These are phyloP conservation scores for Tetrapisispora fleetii DNA, from an alignment of 805 yeast genomes.

Conservation along the genomic window DNA sequence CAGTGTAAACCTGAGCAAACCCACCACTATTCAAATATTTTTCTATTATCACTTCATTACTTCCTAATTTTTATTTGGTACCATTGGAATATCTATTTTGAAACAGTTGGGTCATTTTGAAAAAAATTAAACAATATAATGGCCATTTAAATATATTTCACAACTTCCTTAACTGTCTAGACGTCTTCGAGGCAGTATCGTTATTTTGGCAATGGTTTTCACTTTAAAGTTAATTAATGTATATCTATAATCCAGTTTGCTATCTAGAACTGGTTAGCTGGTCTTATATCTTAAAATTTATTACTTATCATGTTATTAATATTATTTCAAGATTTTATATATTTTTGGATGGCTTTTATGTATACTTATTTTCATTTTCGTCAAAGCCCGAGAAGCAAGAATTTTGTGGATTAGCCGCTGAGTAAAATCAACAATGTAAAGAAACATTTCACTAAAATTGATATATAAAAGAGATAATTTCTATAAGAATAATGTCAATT, in stretches of 20 bases:
- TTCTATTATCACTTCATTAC: slow-evolving; percentile 60
- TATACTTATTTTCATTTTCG: slow-evolving; percentile 1
- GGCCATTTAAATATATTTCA: neutral
- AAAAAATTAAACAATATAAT: no score
- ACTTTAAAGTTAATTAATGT: no score
- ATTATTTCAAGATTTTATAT: neutral
- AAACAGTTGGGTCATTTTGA: slow-evolving; percentile 24
- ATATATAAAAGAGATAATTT: no score
- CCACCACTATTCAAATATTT: slow-evolving; percentile 85
- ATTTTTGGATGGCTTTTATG: neutral
- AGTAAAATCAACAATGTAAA: no score
- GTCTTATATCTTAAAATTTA: no score
- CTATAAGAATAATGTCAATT: no score
- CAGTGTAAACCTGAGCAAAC: slow-evolving; percentile 89
- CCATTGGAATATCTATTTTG: slow-evolving; percentile 31
- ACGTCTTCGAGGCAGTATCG: no score
- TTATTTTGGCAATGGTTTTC: no score
- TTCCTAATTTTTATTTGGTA: slow-evolving; percentile 70
- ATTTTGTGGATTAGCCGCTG: no score
- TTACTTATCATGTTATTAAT: neutral
- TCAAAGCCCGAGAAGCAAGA: neutral
- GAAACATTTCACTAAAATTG: no score
- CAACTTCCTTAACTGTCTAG: neutral
- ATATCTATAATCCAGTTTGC: no score
- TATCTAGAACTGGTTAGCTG: no score